These are phyloP conservation scores for Fusarium sp. DNA, from an alignment of 2,329 filamentous ascomycete genomes.

Conservation along the genomic window DNA sequence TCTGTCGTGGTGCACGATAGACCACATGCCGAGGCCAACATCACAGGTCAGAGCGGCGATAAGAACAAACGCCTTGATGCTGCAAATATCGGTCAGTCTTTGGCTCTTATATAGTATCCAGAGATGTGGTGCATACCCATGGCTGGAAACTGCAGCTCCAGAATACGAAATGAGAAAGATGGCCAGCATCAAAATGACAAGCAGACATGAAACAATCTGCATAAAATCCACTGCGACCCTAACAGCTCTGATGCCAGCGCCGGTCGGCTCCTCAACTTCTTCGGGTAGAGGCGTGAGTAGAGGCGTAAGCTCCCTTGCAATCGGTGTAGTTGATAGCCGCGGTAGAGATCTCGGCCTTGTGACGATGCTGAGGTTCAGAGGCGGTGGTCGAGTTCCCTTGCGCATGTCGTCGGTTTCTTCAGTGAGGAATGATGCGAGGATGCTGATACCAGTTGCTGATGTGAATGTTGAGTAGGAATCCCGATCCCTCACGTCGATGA, in stretches of 20 bases:
- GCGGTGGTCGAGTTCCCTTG: conserved; percentile 44
- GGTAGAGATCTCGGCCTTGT: conserved; percentile 37
- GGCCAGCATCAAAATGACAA: conserved; percentile 46
- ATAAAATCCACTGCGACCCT: conserved; percentile 44
- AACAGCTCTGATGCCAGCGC: conserved; percentile 39
- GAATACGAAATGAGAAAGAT: conserved; percentile 45
- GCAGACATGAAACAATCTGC: conserved; percentile 45
- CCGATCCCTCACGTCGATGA: conserved; percentile 19
- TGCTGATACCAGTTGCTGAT: conserved; percentile 27
- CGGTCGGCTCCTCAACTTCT: conserved; percentile 36
- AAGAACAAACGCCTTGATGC: conserved; percentile 43
- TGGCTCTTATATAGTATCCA: background rate
- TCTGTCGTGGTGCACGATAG: conserved; percentile 45
- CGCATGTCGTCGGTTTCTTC: conserved; percentile 40
- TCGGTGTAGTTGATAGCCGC: conserved; percentile 34
- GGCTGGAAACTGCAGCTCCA: conserved; percentile 25
- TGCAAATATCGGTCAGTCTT: conserved; percentile 5
- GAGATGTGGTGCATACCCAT: conserved; percentile 30
- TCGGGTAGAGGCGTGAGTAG: conserved; percentile 39
- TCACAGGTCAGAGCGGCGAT: conserved; percentile 47
- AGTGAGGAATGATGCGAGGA: conserved; percentile 13
- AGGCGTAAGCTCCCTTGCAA: conserved; percentile 36
- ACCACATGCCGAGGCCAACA: conserved; percentile 48
- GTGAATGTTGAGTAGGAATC: conserved; percentile 23
- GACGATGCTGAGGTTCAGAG: conserved; percentile 47